A percentile compares a stretch with the other conserved stretches of the same genome.
These are phyloP conservation scores for Vigna trinervia DNA, from an alignment of 306 rosid genomes.

Conservation along the genomic window DNA sequence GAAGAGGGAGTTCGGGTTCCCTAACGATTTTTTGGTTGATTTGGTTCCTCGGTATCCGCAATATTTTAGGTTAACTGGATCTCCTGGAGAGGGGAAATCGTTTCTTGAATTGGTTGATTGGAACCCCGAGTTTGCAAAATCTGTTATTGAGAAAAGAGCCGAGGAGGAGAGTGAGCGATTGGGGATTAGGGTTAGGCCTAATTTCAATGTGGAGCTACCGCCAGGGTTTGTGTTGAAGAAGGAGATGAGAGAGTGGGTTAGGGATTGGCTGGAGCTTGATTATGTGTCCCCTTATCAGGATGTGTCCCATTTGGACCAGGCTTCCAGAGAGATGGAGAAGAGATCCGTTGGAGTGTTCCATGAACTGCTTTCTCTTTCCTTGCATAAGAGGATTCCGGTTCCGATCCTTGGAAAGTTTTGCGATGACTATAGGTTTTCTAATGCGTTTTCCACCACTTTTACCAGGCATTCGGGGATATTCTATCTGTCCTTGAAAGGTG, in stretches of 20 bases:
- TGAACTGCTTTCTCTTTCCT: conserved; percentile 67
- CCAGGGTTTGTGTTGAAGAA: conserved; percentile 72
- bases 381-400: conserved; percentile 78
- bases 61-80: conserved; percentile 72
- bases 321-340: conserved; percentile 70
- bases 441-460: conserved; percentile 68
- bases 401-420: conserved; percentile 81
- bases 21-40: conserved; percentile 77
- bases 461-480: conserved; percentile 90
- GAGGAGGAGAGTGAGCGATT: conserved; percentile 66
- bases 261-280: conserved; percentile 94
- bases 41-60: conserved; percentile 80
- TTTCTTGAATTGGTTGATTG: conserved; percentile 76
- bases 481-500: conserved; percentile 85
- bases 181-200: conserved; percentile 82
- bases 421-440: conserved; percentile 82
- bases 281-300: conserved; percentile 78
- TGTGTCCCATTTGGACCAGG: conserved; percentile 66
- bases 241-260: conserved; percentile 92
- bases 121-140: conserved; percentile 75
- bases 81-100: conserved; percentile 71
- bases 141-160: conserved; percentile 77
- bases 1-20: conserved; percentile 91
- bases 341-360: conserved; percentile 56
- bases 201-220: conserved; percentile 71